These are phyloP conservation scores for Sphaerosporella brunnea DNA, from an alignment of 495 filamentous ascomycete species.

Conservation along the genomic window DNA sequence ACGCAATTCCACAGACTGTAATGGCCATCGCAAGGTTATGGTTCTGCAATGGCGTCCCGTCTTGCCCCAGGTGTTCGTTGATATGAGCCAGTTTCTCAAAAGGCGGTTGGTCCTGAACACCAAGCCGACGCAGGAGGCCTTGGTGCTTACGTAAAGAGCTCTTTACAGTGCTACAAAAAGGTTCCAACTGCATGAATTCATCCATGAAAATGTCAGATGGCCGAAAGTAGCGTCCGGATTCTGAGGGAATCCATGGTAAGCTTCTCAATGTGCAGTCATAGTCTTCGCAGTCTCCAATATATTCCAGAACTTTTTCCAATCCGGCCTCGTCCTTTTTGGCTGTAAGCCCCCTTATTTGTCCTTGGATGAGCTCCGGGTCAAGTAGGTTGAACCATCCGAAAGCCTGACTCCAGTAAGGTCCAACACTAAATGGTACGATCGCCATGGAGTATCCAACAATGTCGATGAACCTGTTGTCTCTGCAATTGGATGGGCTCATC, in stretches of 20 bases:
- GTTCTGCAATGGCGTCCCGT: slow-evolving; percentile 8
- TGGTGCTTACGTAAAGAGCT: neutral
- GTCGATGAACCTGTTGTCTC: slow-evolving; percentile 13
- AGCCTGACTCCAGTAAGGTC: slow-evolving; percentile 18
- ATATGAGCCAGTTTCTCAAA: slow-evolving; percentile 17
- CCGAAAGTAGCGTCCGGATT: slow-evolving; percentile 8
- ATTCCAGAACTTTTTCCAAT: slow-evolving; percentile 18
- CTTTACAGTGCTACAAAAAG: slow-evolving; percentile 3
- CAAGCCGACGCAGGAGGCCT: slow-evolving; percentile 13
- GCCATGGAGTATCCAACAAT: slow-evolving; percentile 22
- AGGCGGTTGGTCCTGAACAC: slow-evolving; percentile 14
- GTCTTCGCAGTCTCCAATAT: slow-evolving; percentile 10
- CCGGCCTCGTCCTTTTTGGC: slow-evolving; percentile 11
- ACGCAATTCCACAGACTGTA: slow-evolving; percentile 19
- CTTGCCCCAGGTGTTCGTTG: slow-evolving; percentile 11
- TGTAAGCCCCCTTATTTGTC: slow-evolving; percentile 20
- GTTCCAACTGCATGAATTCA: neutral
- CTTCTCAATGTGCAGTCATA: slow-evolving; percentile 9
- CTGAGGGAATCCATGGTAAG: slow-evolving; percentile 16
- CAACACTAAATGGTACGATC: slow-evolving; percentile 14
- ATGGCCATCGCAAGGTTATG: slow-evolving; percentile 20
- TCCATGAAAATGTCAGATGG: slow-evolving; percentile 6
- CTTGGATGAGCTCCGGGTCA: slow-evolving; percentile 13
- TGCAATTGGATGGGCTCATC: slow-evolving; percentile 14
- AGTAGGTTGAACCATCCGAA: slow-evolving; percentile 25